These are phyloP conservation scores for Phialophora chinensis DNA, from an alignment of 2,329 filamentous ascomycete species.

Conservation along the genomic window DNA sequence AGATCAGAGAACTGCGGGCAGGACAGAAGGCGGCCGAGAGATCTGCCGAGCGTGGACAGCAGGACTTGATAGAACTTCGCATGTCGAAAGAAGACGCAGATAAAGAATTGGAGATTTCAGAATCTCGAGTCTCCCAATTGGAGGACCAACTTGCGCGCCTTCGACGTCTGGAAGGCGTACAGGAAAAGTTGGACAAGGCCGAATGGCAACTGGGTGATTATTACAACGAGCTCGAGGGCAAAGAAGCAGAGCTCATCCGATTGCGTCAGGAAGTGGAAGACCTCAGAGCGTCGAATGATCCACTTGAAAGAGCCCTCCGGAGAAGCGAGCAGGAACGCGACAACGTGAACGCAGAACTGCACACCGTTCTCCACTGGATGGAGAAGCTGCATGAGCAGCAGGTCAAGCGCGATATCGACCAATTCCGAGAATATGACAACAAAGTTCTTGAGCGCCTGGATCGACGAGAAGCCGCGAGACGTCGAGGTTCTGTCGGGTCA, in stretches of 20 bases:
- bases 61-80: slow-evolving; percentile 1
- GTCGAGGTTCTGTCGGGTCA: slow-evolving; percentile 4
- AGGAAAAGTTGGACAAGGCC: neutral
- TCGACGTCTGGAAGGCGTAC: neutral
- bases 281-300: neutral
- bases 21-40: neutral
- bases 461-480: neutral
- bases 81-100: slow-evolving; percentile 4
- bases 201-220: slow-evolving; percentile 11
- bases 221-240: slow-evolving; percentile 6
- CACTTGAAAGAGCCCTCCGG: neutral
- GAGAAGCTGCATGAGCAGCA: slow-evolving; percentile 16
- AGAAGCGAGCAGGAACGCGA: slow-evolving; percentile 10
- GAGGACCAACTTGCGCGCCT: slow-evolving; percentile 1
- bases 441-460: neutral
- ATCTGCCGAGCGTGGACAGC: slow-evolving; percentile 1
- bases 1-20: slow-evolving; percentile 1
- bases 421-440: slow-evolving; percentile 16
- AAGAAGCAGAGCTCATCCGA: neutral
- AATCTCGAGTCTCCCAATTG: neutral
- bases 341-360: neutral
- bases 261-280: slow-evolving; percentile 1
- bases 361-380: slow-evolving; percentile 11
- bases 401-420: slow-evolving; percentile 16
- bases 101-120: slow-evolving; percentile 1